phyloP scores from a whole-genome alignment of 495 filamentous ascomycete genomes.

The Penicillium mononematosum region DNA sequence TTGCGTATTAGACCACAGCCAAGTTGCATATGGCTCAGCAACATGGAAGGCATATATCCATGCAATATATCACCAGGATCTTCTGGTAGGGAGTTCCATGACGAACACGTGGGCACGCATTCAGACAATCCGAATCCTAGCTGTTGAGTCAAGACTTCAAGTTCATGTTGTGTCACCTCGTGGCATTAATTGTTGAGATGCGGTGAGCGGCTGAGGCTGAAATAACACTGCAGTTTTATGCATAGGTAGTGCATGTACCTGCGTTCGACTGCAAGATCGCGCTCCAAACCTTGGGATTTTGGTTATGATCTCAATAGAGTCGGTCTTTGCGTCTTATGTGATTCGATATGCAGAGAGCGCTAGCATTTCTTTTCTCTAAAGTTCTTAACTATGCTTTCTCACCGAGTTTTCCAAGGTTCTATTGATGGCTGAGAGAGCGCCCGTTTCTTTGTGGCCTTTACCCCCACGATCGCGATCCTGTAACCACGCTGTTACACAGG shows the following conservation, averaged over 20 bases:
- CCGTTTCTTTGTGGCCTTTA: background rate
- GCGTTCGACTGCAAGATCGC: conserved; percentile 18
- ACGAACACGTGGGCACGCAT: background rate
- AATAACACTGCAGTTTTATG: conserved; percentile 7
- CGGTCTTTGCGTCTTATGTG: conserved; percentile 15
- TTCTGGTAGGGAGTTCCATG: background rate
- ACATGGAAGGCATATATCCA: background rate
- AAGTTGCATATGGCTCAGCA: background rate
- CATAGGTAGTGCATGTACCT: conserved; percentile 21
- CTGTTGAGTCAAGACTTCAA: conserved; percentile 3
- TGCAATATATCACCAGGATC: background rate
- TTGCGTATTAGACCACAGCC: background rate
- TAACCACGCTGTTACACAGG: background rate
- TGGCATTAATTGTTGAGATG: conserved; percentile 7
- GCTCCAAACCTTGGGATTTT: conserved; percentile 5
- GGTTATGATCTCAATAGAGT: conserved; percentile 15
- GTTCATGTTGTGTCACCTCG: conserved; percentile 19
- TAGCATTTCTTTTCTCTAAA: background rate
- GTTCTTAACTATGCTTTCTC: background rate
- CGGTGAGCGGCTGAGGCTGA: conserved; percentile 22
- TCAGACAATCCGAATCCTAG: background rate
- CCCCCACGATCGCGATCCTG: background rate
- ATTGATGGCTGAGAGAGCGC: background rate
- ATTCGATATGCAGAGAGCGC: background rate
- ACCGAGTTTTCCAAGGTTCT: conserved; percentile 2